These are phyloP conservation scores for Vitis cinerea DNA, from an alignment of 164 flowering plant species.

Conservation along the genomic window DNA sequence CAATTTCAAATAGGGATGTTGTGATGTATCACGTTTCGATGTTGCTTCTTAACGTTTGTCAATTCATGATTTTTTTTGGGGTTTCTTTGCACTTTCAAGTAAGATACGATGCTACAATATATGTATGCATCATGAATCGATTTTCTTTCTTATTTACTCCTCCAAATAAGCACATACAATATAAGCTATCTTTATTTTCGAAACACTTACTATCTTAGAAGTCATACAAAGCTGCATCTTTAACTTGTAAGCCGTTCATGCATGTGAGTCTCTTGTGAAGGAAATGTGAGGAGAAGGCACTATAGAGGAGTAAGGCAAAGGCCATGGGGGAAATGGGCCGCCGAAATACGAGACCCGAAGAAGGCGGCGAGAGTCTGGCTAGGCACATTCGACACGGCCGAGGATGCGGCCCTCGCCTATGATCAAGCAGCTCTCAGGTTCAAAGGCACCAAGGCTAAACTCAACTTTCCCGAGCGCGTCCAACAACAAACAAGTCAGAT, in stretches of 20 bases:
- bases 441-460: constrained; percentile 70
- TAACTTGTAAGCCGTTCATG: too few species aligned
- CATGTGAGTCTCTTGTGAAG: constrained; percentile 13
- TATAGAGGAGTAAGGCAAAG: constrained; percentile 77
- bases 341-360: constrained; percentile 69
- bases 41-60: too few species aligned
- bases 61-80: too few species aligned
- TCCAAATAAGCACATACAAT: too few species aligned
- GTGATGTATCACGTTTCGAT: too few species aligned
- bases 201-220: not conserved
- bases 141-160: too few species aligned
- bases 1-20: too few species aligned
- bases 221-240: not conserved
- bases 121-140: too few species aligned
- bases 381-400: constrained; percentile 73
- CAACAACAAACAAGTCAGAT: constrained; percentile 28
- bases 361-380: constrained; percentile 77
- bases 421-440: constrained; percentile 70
- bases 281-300: constrained; percentile 33
- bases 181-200: not conserved
- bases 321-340: constrained; percentile 85
- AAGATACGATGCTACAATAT: too few species aligned
- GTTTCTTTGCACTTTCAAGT: too few species aligned
- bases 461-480: constrained; percentile 62
- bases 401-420: constrained; percentile 66